These are phyloP conservation scores for Fusarium poae DNA, from an alignment of 2,329 filamentous ascomycete genomes.

Conservation along the genomic window DNA sequence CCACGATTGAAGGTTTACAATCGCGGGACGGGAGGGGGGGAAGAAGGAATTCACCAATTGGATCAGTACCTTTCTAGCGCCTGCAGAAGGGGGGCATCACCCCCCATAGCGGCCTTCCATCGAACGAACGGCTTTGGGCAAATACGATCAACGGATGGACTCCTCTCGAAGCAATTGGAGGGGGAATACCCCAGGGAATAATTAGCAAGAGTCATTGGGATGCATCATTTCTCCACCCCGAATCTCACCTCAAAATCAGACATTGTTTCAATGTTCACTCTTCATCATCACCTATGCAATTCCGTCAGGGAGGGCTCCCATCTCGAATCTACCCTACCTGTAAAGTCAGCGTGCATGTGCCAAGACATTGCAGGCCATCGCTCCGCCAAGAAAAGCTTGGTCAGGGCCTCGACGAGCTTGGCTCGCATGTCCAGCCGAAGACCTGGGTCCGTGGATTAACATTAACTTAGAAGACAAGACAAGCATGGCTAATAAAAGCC, in stretches of 20 bases:
- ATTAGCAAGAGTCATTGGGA: neutral
- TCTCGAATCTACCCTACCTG: conserved; percentile 34
- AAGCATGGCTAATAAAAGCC: conserved; percentile 6
- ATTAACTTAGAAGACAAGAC: conserved; percentile 17
- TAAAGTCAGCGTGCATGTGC: conserved; percentile 43
- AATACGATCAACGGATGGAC: neutral
- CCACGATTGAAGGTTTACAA: conserved; percentile 38
- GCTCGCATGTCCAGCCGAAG: conserved; percentile 37
- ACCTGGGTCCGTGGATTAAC: conserved; percentile 21
- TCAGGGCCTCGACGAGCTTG: conserved; percentile 45
- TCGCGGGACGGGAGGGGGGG: conserved; percentile 35
- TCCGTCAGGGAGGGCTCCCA: conserved; percentile 6
- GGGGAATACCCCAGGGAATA: conserved; percentile 6
- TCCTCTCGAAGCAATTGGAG: conserved; percentile 1
- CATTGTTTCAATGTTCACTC: neutral
- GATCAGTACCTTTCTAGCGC: conserved; percentile 35
- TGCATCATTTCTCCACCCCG: neutral
- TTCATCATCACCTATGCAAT: neutral
- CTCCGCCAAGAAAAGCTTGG: conserved; percentile 52
- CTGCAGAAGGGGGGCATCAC: conserved; percentile 17
- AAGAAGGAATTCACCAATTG: conserved; percentile 26
- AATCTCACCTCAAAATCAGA: neutral
- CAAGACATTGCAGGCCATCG: conserved; percentile 43
- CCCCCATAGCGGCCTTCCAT: conserved; percentile 22
- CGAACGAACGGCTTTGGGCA: conserved; percentile 16